Conservation (phyloP, 2,329 filamentous ascomycete genomes). For the Sclerotinia borealis region DNA sequence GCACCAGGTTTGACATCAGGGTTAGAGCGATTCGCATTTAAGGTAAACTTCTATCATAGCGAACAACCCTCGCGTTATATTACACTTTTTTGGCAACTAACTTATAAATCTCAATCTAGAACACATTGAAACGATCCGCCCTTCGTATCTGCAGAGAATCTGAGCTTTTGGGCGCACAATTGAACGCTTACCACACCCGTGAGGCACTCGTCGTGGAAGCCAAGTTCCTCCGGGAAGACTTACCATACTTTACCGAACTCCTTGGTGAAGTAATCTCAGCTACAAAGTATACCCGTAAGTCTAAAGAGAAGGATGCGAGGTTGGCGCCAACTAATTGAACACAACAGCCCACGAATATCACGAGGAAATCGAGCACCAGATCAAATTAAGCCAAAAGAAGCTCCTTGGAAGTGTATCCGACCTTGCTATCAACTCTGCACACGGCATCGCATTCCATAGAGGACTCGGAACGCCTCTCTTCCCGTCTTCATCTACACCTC, state of each 20-base stretch:
- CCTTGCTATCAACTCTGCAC: constrained; percentile 79
- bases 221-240: constrained; percentile 90
- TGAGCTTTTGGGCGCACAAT: constrained; percentile 89
- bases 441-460: constrained; percentile 84
- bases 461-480: constrained; percentile 78
- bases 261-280: constrained; percentile 83
- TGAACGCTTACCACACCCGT: constrained; percentile 81
- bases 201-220: constrained; percentile 90
- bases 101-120: constrained; percentile 42
- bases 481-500: constrained; percentile 63
- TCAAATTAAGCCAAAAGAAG: constrained; percentile 72
- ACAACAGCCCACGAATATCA: constrained; percentile 75
- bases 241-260: constrained; percentile 96
- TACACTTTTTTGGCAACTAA: constrained; percentile 8
- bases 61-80: constrained; percentile 13
- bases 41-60: constrained; percentile 46
- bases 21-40: constrained; percentile 94
- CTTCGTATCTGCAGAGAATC: constrained; percentile 91
- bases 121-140: constrained; percentile 80
- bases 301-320: no score
- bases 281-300: constrained; percentile 77
- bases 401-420: constrained; percentile 55
- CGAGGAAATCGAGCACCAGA: constrained; percentile 75
- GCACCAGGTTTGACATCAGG: constrained; percentile 84
- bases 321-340: neutral